These are phyloP conservation scores for Ceratocystis colombiana DNA, from an alignment of 2,329 filamentous ascomycete species.

Conservation along the genomic window DNA sequence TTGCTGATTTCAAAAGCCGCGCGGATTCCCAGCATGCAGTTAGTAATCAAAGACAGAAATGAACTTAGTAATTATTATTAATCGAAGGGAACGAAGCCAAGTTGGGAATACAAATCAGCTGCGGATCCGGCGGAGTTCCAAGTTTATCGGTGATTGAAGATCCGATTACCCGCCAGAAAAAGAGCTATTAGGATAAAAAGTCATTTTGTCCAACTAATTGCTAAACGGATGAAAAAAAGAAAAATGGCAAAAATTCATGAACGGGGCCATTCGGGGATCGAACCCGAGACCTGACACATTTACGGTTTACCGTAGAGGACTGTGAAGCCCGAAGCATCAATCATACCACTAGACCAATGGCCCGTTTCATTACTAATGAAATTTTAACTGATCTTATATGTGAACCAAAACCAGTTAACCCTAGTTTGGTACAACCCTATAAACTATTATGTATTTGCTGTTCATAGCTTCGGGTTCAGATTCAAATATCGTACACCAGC, in stretches of 20 bases:
- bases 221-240: not conserved
- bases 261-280: constrained; percentile 25
- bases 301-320: constrained; percentile 22
- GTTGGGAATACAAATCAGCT: no score
- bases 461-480: constrained; percentile 2
- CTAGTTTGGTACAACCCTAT: not conserved
- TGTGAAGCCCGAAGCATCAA: constrained; percentile 24
- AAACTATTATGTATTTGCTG: not conserved
- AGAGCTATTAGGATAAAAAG: no score
- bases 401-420: fast-evolving
- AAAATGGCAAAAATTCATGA: not conserved
- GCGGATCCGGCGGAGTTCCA: no score
- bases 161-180: no score
- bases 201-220: not conserved
- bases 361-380: constrained; percentile 25
- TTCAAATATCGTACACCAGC: constrained; percentile 38
- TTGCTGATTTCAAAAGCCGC: no score
- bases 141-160: no score
- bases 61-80: no score
- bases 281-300: constrained; percentile 25
- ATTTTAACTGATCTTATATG: no score
- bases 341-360: constrained; percentile 26
- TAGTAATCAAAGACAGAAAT: no score
- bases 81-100: no score
- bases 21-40: no score